Base-by-base conservation (phyloP, 2,329 filamentous ascomycete species). In the Fusarium agapanthi region DNA sequence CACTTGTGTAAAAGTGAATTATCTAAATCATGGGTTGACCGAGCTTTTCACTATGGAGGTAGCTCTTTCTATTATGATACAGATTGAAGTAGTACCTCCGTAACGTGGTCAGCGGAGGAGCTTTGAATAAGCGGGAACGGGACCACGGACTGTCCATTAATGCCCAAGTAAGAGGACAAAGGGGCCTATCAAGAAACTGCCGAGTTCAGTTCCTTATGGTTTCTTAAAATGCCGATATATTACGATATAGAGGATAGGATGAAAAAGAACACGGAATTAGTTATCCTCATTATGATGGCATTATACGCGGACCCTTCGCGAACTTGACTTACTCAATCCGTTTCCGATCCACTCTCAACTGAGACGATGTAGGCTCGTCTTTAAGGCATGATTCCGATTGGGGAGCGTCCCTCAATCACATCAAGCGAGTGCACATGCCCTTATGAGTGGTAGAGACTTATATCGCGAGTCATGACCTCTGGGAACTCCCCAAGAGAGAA, bases 11-110 rank as follows among this genome's bases (percentile, higher is more conserved):
- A 4, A 34, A 7, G 1, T 34, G 32, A 15, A 34, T 1, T 14
- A 34, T 15, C 7, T 34, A 34, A 34, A 2, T 0, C 14, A 4
- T 34, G 7, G 0, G 3, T 34, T 34, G 32, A 34, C 14, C 1
- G 32, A 34, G 14, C 0, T 34, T 4, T 8, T 9, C 32, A 34
- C 1, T 0, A 34, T 34, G 7, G 7, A 34, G 0, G 32, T 34
- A 15, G 3, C 32, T 34, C 14, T 34, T 1, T 4, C 32, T 34
- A 34, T 34, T 15, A 34, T 34, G 7, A 3, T 18, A 18, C 0
- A 18, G 11, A 32, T 32, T 4, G 2, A 48, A 7, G 5, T 5
- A 13, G 22, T 5, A 7, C 3, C n/a, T 14, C 7, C 7, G 15
- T 14, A 3, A 6, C 3, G 4, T 48, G 45, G 10, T 2, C 22